These are phyloP conservation scores for Penicillium sp. DNA, from an alignment of 2,329 filamentous ascomycete species.

Conservation along the genomic window DNA sequence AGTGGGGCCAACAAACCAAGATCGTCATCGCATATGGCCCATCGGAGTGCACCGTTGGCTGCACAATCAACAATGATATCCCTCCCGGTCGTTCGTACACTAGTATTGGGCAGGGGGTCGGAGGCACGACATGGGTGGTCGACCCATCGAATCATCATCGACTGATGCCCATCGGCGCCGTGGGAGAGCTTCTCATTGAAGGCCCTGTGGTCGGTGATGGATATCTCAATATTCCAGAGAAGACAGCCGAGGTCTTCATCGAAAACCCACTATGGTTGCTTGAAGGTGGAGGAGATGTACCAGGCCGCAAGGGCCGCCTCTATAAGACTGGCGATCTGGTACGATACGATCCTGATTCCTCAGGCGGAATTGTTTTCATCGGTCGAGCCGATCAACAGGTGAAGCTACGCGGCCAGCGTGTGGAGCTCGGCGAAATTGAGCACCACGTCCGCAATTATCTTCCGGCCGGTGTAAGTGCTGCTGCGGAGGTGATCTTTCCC, in stretches of 20 bases:
- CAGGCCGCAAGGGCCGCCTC: constrained; percentile 17
- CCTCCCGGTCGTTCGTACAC: constrained; percentile 1
- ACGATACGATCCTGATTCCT: constrained; percentile 21
- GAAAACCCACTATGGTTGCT: constrained; percentile 10
- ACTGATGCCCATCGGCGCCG: constrained; percentile 20
- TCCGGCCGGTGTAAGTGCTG: constrained; percentile 44
- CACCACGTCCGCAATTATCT: constrained; percentile 30
- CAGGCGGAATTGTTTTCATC: constrained; percentile 2
- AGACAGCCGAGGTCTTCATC: constrained; percentile 30
- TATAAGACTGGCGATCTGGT: constrained; percentile 35
- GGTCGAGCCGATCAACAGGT: constrained; percentile 6
- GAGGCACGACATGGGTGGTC: constrained; percentile 21
- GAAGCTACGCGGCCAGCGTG: constrained; percentile 7
- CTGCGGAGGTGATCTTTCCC: constrained; percentile 37
- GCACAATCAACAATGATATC: constrained; percentile 5
- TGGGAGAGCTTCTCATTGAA: constrained; percentile 31
- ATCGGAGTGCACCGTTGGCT: constrained; percentile 21
- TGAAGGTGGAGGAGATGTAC: background rate
- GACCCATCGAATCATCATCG: constrained; percentile 26
- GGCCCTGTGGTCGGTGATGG: constrained; percentile 34
- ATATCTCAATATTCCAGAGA: constrained; percentile 33
- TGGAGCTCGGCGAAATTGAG: constrained; percentile 31
- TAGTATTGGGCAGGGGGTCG: constrained; percentile 4
- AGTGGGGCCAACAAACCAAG: constrained; percentile 31
- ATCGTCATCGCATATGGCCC: constrained; percentile 22